Base-by-base conservation (phyloP, 495 filamentous ascomycete species). In the Aspergillus bridgeri region DNA sequence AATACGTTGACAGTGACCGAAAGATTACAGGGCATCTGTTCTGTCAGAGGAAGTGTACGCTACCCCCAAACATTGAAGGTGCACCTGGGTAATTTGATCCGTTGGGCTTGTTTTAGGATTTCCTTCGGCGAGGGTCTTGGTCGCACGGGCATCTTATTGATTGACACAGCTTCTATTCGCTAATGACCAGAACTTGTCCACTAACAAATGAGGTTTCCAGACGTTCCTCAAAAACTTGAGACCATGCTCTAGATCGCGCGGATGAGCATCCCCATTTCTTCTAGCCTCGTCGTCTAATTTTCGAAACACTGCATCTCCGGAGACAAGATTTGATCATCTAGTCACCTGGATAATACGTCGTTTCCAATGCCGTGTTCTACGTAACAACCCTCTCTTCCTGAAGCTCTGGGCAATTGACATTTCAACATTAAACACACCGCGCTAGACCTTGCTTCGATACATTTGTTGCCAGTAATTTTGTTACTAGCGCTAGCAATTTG, bases 261-360 rank as follows among this genome's bases (percentile, higher is more conserved):
- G 22, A 49, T 49, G 47, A 49, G 47, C 47, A 49, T 49, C 21
- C 47, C 21, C 47, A n/a, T 49, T 49, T 15, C 13, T 49, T 49
- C 22, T 5, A 49, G 11, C 21, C 17, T 17, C 47, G 22, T 49
- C 47, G 17, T 20, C 25, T 27, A 27, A 27, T 27, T 3, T 27
- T 27, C 25, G 25, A 27, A 27, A 27, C 25, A 27, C 25, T 27
- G 25, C 25, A 27, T 27, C 25, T 27, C 25, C 25, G 7, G 25
- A 27, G 25, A 27, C 25, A 27, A 27, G 25, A 27, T 27, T 27
- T 27, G 25, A 27, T 27, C 25, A 27, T 27, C 25, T 27, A 27
- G 25, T 27, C 25, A 27, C 25, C 25, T 27, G 25, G 25, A 27
- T 27, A 27, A 27, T 27, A 27, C 7, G 25, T 27, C 25, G 25